Evolutionary conservation across 2,329 filamentous ascomycete genomes (phyloP).

Genomic region (Passalora sequoiae): DNA sequence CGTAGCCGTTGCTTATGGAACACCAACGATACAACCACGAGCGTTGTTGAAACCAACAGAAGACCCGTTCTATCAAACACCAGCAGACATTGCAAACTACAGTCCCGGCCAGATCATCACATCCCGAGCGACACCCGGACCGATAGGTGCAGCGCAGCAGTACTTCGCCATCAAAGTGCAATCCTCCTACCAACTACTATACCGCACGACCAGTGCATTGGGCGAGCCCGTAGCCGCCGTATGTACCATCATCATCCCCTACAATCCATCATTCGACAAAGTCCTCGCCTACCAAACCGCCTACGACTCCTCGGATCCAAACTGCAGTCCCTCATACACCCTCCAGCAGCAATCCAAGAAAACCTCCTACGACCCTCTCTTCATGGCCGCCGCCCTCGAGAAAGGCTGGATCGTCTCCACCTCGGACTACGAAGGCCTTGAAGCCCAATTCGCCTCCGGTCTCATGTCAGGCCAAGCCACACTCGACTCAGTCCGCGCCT

Average conservation of each 20-base stretch:
- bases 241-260: slow-evolving; percentile 14
- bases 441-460: slow-evolving; percentile 25
- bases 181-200: slow-evolving; percentile 15
- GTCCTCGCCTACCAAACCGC: slow-evolving; percentile 17
- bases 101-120: slow-evolving; percentile 1
- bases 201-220: slow-evolving; percentile 14
- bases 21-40: no score
- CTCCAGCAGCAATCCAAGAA: slow-evolving; percentile 11
- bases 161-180: slow-evolving; percentile 1
- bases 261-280: slow-evolving; percentile 9
- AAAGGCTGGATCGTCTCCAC: slow-evolving; percentile 24
- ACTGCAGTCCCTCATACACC: slow-evolving; percentile 37
- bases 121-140: neutral
- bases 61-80: slow-evolving; percentile 10
- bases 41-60: neutral
- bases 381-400: slow-evolving; percentile 17
- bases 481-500: slow-evolving; percentile 28
- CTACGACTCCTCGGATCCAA: slow-evolving; percentile 34
- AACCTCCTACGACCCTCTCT: slow-evolving; percentile 6
- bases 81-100: slow-evolving; percentile 3
- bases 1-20: no score
- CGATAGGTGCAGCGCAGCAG: neutral
- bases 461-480: slow-evolving; percentile 25
- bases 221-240: slow-evolving; percentile 13
- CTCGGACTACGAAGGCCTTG: slow-evolving; percentile 28